A percentile compares a stretch with the other conserved stretches of the same genome.
phyloP scores from a whole-genome alignment of 768 basidiomycete genomes.

The Leccinellum luteum region DNA sequence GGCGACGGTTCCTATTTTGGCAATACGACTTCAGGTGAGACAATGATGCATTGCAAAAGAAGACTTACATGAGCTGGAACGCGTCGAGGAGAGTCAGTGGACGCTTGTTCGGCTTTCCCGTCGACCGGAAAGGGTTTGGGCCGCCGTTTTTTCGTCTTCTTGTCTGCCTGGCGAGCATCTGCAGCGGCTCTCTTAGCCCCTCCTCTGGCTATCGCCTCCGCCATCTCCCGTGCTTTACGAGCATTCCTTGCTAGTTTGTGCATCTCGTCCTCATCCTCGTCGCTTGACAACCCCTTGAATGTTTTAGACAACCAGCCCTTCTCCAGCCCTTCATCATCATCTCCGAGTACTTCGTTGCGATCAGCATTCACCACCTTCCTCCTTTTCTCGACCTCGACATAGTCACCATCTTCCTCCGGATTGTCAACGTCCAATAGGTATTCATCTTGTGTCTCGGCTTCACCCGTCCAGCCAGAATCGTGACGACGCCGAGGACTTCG shows the following conservation, averaged over 20 bases:
- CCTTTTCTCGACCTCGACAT: conserved; percentile 18
- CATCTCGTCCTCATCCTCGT: conserved; percentile 39
- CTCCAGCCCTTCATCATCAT: background rate
- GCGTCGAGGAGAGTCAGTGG: background rate
- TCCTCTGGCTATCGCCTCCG: conserved; percentile 16
- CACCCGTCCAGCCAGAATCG: conserved; percentile 26
- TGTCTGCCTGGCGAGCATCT: conserved; percentile 15
- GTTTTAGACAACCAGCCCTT: conserved; percentile 34
- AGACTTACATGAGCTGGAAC: conserved; percentile 13
- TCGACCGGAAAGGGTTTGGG: conserved; percentile 29
- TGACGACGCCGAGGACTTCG: conserved; percentile 33
- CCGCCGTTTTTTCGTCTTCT: conserved; percentile 17
- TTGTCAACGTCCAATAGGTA: conserved; percentile 24
- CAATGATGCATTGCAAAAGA: background rate
- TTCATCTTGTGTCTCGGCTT: conserved; percentile 33
- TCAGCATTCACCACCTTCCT: conserved; percentile 4
- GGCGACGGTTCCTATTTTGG: conserved; percentile 8
- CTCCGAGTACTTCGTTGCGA: background rate
- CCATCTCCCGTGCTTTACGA: conserved; percentile 30
- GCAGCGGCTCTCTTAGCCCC: conserved; percentile 16
- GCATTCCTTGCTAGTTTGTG: conserved; percentile 33
- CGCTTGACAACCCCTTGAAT: conserved; percentile 38
- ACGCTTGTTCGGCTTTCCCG: background rate
- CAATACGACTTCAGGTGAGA: background rate
- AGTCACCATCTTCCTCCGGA: conserved; percentile 27